Percentiles rank a stretch among this genome's conserved stretches.
Evolutionary conservation across 1,284 basidiomycete genomes (phyloP).

Genomic region (Apiotrichum domesticum): DNA sequence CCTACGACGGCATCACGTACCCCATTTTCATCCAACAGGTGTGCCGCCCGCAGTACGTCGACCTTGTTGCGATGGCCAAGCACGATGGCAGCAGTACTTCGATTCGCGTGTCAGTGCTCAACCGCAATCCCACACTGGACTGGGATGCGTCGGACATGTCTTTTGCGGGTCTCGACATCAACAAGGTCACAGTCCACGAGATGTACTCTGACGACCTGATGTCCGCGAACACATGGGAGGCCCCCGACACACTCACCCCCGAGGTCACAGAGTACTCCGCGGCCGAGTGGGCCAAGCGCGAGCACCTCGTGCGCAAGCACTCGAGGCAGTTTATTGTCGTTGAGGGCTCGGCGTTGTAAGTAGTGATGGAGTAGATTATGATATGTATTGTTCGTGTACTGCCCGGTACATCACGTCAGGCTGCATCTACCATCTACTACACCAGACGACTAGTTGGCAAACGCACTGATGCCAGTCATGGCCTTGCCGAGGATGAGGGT

Average conservation of each 20-base stretch:
- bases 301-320: constrained; percentile 28
- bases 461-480: constrained; percentile 62
- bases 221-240: constrained; percentile 36
- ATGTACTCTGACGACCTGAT: constrained; percentile 37
- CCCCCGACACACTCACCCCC: constrained; percentile 22
- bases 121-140: constrained; percentile 35
- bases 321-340: constrained; percentile 36
- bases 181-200: constrained; percentile 19
- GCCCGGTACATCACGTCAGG: no score
- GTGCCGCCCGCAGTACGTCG: constrained; percentile 32
- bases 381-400: no score
- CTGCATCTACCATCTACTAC: no score
- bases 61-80: constrained; percentile 31
- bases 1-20: constrained; percentile 34
- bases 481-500: constrained; percentile 85
- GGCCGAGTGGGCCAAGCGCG: constrained; percentile 20
- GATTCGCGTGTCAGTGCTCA: constrained; percentile 30
- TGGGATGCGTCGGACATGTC: constrained; percentile 13
- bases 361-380: no score
- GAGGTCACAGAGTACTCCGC: constrained; percentile 11
- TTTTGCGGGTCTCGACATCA: constrained; percentile 15
- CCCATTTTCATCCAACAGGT: constrained; percentile 35
- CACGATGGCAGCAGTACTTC: constrained; percentile 23
- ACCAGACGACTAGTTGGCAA: constrained; percentile 12
- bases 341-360: no score